phyloP scores from a whole-genome alignment of 2,329 filamentous ascomycete species.

The Rhinocladiella similis region DNA sequence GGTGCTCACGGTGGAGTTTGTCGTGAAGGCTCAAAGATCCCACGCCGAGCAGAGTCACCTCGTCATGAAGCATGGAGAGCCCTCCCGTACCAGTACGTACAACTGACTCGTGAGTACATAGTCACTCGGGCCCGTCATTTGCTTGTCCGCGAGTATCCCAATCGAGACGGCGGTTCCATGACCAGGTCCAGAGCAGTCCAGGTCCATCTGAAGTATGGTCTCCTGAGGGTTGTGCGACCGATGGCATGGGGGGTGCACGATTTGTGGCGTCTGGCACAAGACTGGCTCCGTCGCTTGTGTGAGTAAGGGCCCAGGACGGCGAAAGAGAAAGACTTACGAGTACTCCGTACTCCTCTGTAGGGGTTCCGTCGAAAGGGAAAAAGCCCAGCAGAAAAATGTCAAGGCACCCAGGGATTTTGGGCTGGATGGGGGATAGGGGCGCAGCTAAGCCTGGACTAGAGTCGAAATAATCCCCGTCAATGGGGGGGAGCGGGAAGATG shows the following conservation, averaged over 20 bases:
- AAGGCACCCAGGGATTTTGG: neutral
- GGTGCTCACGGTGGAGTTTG: neutral
- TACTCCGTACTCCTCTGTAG: no score
- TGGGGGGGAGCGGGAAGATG: neutral
- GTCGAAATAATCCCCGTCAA: neutral
- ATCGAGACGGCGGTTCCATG: neutral
- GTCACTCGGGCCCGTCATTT: no score
- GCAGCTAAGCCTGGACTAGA: neutral
- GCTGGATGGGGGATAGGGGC: neutral
- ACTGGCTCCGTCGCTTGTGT: neutral
- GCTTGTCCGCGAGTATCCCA: neutral
- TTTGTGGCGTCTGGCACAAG: neutral
- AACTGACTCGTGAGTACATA: no score
- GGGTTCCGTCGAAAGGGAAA: no score
- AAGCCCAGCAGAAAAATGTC: neutral
- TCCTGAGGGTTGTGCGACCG: neutral
- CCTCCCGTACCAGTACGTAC: no score
- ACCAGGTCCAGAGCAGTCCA: no score
- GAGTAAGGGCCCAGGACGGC: neutral
- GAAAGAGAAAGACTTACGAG: neutral
- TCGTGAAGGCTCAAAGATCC: no score
- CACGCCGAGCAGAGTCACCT: no score
- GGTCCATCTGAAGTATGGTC: no score
- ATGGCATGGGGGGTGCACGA: neutral
- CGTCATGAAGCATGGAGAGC: no score